Evolutionary conservation across 1,284 basidiomycete genomes (phyloP).

Genomic region (Mycena sp.): DNA sequence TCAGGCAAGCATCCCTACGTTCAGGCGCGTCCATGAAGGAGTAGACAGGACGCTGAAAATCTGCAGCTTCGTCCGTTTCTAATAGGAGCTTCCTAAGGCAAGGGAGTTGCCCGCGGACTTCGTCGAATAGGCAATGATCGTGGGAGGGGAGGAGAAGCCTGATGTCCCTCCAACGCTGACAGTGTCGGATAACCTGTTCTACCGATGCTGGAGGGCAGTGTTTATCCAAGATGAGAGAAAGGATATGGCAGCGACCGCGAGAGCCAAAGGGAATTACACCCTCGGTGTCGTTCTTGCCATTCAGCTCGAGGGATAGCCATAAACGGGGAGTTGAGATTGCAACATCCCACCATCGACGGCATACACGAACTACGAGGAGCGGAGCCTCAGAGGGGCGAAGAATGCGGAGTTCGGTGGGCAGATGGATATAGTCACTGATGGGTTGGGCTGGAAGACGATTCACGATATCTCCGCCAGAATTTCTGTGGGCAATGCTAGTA

Average conservation of each 20-base stretch:
- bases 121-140: background rate
- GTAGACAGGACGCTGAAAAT: background rate
- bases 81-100: background rate
- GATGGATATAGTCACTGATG: background rate
- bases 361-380: background rate
- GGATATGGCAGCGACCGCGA: background rate
- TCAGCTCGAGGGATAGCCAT: background rate
- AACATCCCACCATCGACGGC: constrained; percentile 6
- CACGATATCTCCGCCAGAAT: background rate
- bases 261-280: background rate
- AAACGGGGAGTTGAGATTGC: constrained; percentile 6
- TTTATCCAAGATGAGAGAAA: background rate
- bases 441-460: background rate
- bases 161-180: constrained; percentile 4
- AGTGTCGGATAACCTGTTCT: background rate
- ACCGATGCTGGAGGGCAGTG: too few species aligned
- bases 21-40: constrained; percentile 9
- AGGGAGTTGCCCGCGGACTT: background rate
- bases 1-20: background rate
- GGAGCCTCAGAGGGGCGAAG: constrained; percentile 1
- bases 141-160: background rate
- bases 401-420: background rate
- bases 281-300: background rate
- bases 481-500: background rate
- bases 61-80: background rate